Evolutionary conservation across 208 protist species (phyloP).

Genomic region (Leishmania lainsoni): DNA sequence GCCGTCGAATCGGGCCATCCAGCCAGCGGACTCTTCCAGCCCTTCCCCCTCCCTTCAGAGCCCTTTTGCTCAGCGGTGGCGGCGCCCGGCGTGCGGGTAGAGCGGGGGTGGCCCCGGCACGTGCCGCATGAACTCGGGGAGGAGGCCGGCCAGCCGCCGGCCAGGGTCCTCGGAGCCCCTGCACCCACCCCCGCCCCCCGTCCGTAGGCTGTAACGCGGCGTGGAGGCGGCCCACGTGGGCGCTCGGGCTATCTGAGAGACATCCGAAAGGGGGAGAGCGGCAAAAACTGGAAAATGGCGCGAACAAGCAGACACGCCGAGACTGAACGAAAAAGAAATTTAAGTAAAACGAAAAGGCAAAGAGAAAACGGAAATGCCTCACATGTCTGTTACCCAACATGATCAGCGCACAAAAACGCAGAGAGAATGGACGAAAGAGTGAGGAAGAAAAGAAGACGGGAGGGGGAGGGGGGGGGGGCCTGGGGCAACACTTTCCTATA

Average conservation of each 20-base stretch:
- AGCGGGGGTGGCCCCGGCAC: not conserved
- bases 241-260: not conserved
- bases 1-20: not conserved
- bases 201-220: not conserved
- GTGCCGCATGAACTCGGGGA: not conserved
- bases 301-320: not conserved
- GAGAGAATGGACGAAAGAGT: not conserved
- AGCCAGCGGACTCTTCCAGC: not conserved
- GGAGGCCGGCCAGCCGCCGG: too few species aligned
- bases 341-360: not conserved
- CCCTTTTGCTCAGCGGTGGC: not conserved
- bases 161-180: not conserved
- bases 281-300: slow-evolving; percentile 9
- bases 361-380: slow-evolving; percentile 3
- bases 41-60: not conserved
- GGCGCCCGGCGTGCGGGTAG: not conserved
- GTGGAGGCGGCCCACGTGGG: not conserved
- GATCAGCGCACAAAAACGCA: slow-evolving; percentile 9
- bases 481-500: not conserved
- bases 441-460: not conserved
- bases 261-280: slow-evolving; percentile 18
- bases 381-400: slow-evolving; percentile 32
- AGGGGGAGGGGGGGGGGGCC: not conserved
- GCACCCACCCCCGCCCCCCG: not conserved
- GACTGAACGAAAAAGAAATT: slow-evolving; percentile 4